Evolutionary conservation across 345 rosid genomes (phyloP).

Genomic region (Pugionium cornutum): DNA sequence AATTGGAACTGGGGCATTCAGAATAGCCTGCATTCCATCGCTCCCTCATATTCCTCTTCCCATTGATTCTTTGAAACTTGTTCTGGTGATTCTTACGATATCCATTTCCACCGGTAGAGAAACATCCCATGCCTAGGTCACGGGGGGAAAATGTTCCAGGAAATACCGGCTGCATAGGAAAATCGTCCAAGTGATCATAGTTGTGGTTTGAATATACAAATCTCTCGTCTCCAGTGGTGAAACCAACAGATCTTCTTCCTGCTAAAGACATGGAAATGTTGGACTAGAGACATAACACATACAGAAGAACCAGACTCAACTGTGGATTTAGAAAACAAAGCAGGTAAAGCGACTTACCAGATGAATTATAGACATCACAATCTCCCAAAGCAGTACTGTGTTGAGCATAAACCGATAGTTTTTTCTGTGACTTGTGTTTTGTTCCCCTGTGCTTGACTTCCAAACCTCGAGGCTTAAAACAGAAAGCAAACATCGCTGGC

Average conservation of each 20-base stretch:
- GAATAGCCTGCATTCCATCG: conserved; percentile 52
- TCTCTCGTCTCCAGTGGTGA: conserved; percentile 71
- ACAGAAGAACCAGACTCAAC: conserved; percentile 1
- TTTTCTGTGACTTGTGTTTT: conserved; percentile 82
- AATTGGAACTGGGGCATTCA: conserved; percentile 55
- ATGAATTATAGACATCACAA: conserved; percentile 33
- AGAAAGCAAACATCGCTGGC: conserved; percentile 95
- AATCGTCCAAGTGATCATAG: conserved; percentile 63
- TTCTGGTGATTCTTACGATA: conserved; percentile 50
- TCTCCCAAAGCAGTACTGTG: conserved; percentile 52
- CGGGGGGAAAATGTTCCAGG: conserved; percentile 56
- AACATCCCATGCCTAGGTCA: conserved; percentile 47
- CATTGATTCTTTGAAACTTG: conserved; percentile 52
- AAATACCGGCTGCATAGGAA: conserved; percentile 51
- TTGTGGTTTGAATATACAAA: conserved; percentile 47
- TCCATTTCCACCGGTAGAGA: conserved; percentile 51
- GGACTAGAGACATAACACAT: conserved; percentile 17
- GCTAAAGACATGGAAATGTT: conserved; percentile 33
- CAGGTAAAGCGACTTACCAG: conserved; percentile 21
- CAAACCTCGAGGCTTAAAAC: conserved; percentile 94
- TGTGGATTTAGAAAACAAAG: conserved; percentile 12
- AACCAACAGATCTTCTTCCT: conserved; percentile 79
- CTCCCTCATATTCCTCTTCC: conserved; percentile 50
- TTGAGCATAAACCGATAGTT: conserved; percentile 62
- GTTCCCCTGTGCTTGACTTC: conserved; percentile 88